A percentile compares a stretch with the other conserved stretches of the same genome.
Evolutionary conservation across 441 rosid species (phyloP).

Genomic region (Adansonia rubrostipa): DNA sequence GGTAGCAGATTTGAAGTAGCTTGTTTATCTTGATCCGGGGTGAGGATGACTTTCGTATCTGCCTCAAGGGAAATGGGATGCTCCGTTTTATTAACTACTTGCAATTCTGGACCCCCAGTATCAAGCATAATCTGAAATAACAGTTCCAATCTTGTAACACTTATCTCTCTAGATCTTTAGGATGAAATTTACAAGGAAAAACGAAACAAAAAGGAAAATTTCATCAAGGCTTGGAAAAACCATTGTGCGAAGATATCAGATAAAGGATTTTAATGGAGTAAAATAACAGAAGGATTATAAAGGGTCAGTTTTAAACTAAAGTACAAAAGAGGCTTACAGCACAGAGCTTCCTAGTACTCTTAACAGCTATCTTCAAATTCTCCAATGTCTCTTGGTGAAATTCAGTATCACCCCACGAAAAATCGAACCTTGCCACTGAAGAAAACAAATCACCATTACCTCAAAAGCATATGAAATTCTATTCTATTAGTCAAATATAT

Average conservation of each 20-base stretch:
- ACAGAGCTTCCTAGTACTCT: slow-evolving; percentile 51
- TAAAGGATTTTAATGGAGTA: background rate
- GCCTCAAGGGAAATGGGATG: slow-evolving; percentile 54
- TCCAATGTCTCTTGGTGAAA: slow-evolving; percentile 56
- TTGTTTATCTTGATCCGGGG: slow-evolving; percentile 60
- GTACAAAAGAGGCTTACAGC: slow-evolving; percentile 41
- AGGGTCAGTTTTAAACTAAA: background rate
- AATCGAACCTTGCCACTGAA: slow-evolving; percentile 57
- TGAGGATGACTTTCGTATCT: slow-evolving; percentile 51
- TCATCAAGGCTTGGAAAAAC: background rate
- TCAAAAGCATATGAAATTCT: slow-evolving; percentile 14
- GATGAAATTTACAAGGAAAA: background rate
- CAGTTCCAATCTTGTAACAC: background rate
- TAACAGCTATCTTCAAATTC: slow-evolving; percentile 49
- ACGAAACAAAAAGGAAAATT: background rate
- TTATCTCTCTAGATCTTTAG: background rate
- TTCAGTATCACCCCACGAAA: slow-evolving; percentile 53
- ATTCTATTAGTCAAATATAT: background rate
- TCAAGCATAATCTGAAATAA: slow-evolving; percentile 53
- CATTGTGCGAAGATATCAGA: background rate
- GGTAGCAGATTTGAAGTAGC: slow-evolving; percentile 61
- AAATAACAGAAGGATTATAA: background rate
- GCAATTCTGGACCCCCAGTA: slow-evolving; percentile 56
- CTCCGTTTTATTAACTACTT: slow-evolving; percentile 45
- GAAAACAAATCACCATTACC: slow-evolving; percentile 22